Evolutionary conservation across 345 rosid genomes (phyloP).

Genomic region (Punica granatum): DNA sequence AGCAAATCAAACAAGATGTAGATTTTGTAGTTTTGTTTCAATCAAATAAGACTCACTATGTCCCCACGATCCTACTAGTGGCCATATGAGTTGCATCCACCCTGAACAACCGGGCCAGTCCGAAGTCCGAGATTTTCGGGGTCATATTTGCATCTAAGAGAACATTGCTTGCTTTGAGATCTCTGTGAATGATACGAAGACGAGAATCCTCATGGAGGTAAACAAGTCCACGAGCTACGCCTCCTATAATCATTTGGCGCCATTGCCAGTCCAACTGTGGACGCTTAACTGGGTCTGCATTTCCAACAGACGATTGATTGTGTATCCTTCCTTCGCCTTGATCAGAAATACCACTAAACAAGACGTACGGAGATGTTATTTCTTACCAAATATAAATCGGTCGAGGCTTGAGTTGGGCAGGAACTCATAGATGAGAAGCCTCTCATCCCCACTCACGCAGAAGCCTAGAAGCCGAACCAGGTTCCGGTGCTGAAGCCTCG

Average conservation of each 20-base stretch:
- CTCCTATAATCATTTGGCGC: constrained; percentile 49
- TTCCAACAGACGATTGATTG: background rate
- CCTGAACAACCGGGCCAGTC: constrained; percentile 58
- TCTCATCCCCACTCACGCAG: background rate
- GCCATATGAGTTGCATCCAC: constrained; percentile 42
- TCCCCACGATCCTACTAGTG: constrained; percentile 55
- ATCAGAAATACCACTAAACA: background rate
- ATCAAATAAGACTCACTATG: constrained; percentile 34
- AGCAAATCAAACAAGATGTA: background rate
- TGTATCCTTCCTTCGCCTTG: background rate
- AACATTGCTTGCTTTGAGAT: constrained; percentile 61
- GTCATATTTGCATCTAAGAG: constrained; percentile 64
- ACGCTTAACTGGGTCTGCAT: constrained; percentile 36
- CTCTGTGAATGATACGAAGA: constrained; percentile 64
- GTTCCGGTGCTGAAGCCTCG: constrained; percentile 22
- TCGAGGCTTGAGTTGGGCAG: constrained; percentile 71
- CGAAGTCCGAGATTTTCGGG: constrained; percentile 72
- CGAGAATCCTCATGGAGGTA: constrained; percentile 70
- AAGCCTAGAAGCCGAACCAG: constrained; percentile 1
- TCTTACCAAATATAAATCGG: constrained; percentile 49
- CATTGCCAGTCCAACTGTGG: constrained; percentile 39
- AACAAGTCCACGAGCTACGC: constrained; percentile 68
- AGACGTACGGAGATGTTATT: background rate
- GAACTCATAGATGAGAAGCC: constrained; percentile 35
- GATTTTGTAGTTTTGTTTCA: background rate